Evolutionary conservation across 2,329 filamentous ascomycete species (phyloP).

Genomic region (Phyllosticta citribraziliensis): DNA sequence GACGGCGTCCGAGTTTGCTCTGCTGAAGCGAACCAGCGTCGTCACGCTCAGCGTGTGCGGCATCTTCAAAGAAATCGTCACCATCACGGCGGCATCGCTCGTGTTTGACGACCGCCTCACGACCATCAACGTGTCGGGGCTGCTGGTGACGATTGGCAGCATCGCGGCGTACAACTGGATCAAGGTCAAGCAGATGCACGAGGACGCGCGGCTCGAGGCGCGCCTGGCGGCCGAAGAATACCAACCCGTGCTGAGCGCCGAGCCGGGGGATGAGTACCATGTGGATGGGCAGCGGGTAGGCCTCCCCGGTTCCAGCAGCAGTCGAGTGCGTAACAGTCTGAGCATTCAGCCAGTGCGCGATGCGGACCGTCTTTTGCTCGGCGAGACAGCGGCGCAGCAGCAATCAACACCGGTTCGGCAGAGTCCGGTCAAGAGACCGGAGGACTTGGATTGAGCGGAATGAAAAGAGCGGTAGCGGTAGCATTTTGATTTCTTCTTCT

Average conservation of each 20-base stretch:
- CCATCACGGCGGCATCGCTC: slow-evolving; percentile 77
- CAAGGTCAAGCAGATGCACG: slow-evolving; percentile 82
- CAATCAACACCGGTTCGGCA: slow-evolving; percentile 11
- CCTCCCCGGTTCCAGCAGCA: slow-evolving; percentile 19
- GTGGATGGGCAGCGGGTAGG: slow-evolving; percentile 5
- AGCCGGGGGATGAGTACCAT: slow-evolving; percentile 18
- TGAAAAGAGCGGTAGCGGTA: not conserved
- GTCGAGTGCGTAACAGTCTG: slow-evolving; percentile 27
- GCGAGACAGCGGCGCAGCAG: slow-evolving; percentile 14
- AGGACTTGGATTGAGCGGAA: slow-evolving; percentile 31
- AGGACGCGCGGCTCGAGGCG: slow-evolving; percentile 52
- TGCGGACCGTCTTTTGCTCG: slow-evolving; percentile 12
- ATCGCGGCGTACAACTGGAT: slow-evolving; percentile 91
- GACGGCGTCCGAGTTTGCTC: slow-evolving; percentile 91
- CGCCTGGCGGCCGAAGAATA: slow-evolving; percentile 32
- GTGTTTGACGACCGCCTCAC: slow-evolving; percentile 86
- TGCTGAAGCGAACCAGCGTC: slow-evolving; percentile 88
- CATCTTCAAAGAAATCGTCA: slow-evolving; percentile 98
- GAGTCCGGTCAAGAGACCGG: slow-evolving; percentile 36
- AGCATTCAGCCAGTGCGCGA: slow-evolving; percentile 24
- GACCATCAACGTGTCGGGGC: slow-evolving; percentile 73
- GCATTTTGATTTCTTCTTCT: not conserved
- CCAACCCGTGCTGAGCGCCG: slow-evolving; percentile 23
- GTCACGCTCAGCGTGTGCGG: slow-evolving; percentile 94
- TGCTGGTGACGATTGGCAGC: slow-evolving; percentile 78